These are phyloP conservation scores for Plectranthus barbatus DNA, from an alignment of 257 asterid genomes.

Conservation along the genomic window DNA sequence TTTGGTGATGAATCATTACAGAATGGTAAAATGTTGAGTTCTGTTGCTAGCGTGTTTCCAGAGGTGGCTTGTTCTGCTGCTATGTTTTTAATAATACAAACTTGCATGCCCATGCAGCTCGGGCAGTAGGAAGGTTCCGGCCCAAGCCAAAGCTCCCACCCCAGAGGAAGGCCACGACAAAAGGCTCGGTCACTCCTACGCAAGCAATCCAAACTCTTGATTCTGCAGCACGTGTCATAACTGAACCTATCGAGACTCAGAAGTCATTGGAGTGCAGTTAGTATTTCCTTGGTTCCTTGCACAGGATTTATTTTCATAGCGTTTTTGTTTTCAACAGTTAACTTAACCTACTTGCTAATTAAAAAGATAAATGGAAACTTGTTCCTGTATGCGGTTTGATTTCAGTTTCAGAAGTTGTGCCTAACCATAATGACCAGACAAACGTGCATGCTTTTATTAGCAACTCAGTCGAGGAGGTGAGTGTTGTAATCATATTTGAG, in stretches of 20 bases:
- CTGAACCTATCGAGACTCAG: slow-evolving; percentile 11
- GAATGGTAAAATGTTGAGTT: slow-evolving; percentile 27
- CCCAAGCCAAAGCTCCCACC: slow-evolving; percentile 52
- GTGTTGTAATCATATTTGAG: background rate
- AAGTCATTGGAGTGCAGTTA: slow-evolving; percentile 26
- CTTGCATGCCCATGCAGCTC: slow-evolving; percentile 29
- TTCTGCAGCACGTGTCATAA: slow-evolving; percentile 3
- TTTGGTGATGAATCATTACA: slow-evolving; percentile 28
- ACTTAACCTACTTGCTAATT: background rate
- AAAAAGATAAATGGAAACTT: background rate
- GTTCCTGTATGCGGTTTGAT: slow-evolving; percentile 1
- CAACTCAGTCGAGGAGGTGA: slow-evolving; percentile 45
- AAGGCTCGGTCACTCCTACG: slow-evolving; percentile 27
- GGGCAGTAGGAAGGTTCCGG: slow-evolving; percentile 49
- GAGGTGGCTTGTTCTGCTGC: background rate
- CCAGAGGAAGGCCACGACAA: slow-evolving; percentile 24
- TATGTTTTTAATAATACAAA: background rate
- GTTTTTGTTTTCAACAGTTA: background rate
- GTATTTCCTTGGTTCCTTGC: slow-evolving; percentile 6
- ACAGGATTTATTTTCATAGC: background rate
- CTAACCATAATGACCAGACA: slow-evolving; percentile 13
- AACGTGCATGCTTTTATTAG: slow-evolving; percentile 30
- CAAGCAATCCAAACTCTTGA: slow-evolving; percentile 22
- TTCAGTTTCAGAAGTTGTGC: slow-evolving; percentile 26
- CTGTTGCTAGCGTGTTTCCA: background rate